Percentiles rank a stretch among this genome's conserved stretches.
Evolutionary conservation across 2,329 filamentous ascomycete genomes (phyloP).

Genomic region (Arthrinium phaeospermum): DNA sequence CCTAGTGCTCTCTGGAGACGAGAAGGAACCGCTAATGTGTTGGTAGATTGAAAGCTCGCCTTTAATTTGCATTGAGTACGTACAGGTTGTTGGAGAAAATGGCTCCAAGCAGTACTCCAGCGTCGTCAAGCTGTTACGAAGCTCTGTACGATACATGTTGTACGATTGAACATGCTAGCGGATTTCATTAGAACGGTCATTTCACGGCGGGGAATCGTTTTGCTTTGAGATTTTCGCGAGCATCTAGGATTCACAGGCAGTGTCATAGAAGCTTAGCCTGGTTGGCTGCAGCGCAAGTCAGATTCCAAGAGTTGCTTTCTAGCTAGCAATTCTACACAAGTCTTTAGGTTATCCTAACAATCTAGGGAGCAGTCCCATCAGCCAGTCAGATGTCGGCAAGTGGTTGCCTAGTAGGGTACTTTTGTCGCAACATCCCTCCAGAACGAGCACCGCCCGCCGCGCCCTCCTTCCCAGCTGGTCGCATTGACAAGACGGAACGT

Average conservation of each 20-base stretch:
- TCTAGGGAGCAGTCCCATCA: neutral
- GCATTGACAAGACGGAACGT: constrained; percentile 31
- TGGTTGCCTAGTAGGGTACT: constrained; percentile 32
- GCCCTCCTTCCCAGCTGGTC: constrained; percentile 34
- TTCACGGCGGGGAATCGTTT: neutral
- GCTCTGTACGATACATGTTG: neutral
- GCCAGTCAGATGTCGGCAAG: neutral
- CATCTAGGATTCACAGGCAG: neutral
- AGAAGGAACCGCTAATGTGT: neutral
- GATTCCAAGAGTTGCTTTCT: neutral
- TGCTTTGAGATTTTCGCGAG: neutral
- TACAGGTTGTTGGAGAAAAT: constrained; percentile 89
- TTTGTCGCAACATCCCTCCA: constrained; percentile 33
- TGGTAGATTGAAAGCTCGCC: neutral
- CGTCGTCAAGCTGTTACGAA: neutral
- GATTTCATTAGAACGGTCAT: neutral
- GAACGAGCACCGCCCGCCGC: constrained; percentile 34
- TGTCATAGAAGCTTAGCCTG: neutral
- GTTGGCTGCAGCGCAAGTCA: neutral
- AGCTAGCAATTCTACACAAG: neutral
- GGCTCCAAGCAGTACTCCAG: neutral
- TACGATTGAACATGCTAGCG: neutral
- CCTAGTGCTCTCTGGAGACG: neutral
- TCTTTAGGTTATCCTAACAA: neutral
- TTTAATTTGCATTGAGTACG: neutral